Conservation (phyloP, 306 rosid species). For the Lathyrus oleraceus region DNA sequence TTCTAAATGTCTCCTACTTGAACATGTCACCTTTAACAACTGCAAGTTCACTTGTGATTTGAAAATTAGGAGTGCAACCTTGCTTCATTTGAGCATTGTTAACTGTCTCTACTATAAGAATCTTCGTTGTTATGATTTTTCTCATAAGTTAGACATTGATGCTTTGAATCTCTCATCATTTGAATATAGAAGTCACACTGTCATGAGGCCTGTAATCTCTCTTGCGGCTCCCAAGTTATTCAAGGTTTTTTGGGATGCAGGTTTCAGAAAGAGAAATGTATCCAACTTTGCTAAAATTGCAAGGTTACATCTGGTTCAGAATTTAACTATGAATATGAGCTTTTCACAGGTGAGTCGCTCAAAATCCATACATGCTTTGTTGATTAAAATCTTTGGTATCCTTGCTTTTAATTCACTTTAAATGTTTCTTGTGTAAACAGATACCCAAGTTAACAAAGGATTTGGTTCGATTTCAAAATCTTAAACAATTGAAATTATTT, state of each 20-base stretch:
- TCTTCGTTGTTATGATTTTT: too few species aligned
- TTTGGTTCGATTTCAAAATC: too few species aligned
- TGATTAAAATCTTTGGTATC: too few species aligned
- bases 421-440: too few species aligned
- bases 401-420: too few species aligned
- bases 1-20: constrained; percentile 1
- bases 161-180: background rate
- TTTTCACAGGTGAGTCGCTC: background rate
- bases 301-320: background rate
- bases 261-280: too few species aligned
- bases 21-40: background rate
- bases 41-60: background rate
- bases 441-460: too few species aligned
- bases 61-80: background rate
- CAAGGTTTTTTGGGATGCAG: too few species aligned
- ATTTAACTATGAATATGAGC: background rate
- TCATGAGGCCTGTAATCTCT: too few species aligned
- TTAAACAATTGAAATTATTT: too few species aligned
- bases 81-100: background rate
- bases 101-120: background rate
- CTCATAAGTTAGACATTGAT: background rate
- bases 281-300: background rate
- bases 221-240: too few species aligned
- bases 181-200: background rate
- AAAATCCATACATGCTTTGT: too few species aligned